Base-by-base conservation (phyloP, 495 filamentous ascomycete species). In the Hamigera avellanea region DNA sequence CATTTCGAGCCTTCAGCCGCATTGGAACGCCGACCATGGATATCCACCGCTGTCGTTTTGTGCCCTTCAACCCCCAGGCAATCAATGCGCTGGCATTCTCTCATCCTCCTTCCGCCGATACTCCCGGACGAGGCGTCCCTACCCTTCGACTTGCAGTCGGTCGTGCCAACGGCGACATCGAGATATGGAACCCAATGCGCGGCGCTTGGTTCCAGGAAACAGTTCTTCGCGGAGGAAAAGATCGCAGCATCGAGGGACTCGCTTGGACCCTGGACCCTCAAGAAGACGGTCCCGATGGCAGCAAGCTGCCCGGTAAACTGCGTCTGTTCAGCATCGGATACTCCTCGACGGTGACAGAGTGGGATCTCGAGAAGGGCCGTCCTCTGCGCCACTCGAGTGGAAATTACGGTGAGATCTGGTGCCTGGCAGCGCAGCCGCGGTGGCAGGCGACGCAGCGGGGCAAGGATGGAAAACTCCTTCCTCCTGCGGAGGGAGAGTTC, bases 301-400 rank as follows among this genome's bases (percentile, higher is more conserved):
- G 73, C 39, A 76, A 65, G 43, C 55, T 78, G 13, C 57, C 78
- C 26, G 91, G 89, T 36, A 76, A 70, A 47, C 71, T 93, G 49
- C 76, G 91, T 46, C 72, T 99, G 19, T 96, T 96, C 64, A 95
- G 89, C 59, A 91, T 95, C 54, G 91, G 93, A 39, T 95, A 88
- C 55, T 94, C 88, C 12, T 80, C 80, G 23, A 76, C 76, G 7
- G 76, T 99, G 34, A 95, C 88, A 1, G 91, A 99, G 56, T 99
- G 91, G 91, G 80, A 95, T 62, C 56, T 96, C 8, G 74, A 75
- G 41, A 80, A 75, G 42, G 84, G 84, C 4, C 64, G 71, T 35
- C 83, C 86, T 6, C 61, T 77, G 53, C 74, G 80, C 21, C 82
- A 94, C 52, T 81, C 86, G 7, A 85, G 83, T 52, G 89, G 89